These are phyloP conservation scores for Senecio squalidus DNA, from an alignment of 140 eudicot species.

Conservation along the genomic window DNA sequence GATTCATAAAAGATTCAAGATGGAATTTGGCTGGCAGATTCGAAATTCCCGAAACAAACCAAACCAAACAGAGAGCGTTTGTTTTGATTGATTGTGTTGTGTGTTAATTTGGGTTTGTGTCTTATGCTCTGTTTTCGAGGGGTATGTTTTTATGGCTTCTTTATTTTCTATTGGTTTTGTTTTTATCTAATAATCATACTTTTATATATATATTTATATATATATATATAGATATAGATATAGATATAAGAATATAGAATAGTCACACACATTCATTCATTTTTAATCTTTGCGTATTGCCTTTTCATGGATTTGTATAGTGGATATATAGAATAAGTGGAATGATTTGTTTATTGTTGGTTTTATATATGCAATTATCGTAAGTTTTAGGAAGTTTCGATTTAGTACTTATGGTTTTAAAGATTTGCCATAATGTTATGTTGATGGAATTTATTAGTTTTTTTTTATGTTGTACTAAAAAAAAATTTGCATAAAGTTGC, in stretches of 20 bases:
- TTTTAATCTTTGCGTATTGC: not conserved
- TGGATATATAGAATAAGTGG: not conserved
- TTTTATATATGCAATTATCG: conserved; percentile 12
- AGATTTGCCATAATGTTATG: not conserved
- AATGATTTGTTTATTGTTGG: conserved; percentile 7
- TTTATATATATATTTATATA: too few species aligned
- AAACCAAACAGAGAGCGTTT: not conserved
- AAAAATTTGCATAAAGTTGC: too few species aligned
- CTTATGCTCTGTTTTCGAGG: conserved; percentile 16
- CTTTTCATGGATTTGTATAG: not conserved
- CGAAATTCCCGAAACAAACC: conserved; percentile 13
- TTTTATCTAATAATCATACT: not conserved
- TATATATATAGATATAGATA: too few species aligned
- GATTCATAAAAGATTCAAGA: conserved; percentile 20
- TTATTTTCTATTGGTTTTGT: not conserved
- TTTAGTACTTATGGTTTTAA: not conserved
- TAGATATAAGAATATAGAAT: too few species aligned
- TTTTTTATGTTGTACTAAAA: not conserved
- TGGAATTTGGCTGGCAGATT: conserved; percentile 34
- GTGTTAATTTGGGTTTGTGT: conserved; percentile 1
- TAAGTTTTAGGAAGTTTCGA: not conserved
- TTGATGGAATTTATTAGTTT: not conserved
- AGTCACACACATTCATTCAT: conserved; percentile 8
- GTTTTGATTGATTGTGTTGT: not conserved
- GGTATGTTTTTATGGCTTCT: too few species aligned